phyloP scores from a whole-genome alignment of 306 rosid species.

The Quercus mongolica region DNA sequence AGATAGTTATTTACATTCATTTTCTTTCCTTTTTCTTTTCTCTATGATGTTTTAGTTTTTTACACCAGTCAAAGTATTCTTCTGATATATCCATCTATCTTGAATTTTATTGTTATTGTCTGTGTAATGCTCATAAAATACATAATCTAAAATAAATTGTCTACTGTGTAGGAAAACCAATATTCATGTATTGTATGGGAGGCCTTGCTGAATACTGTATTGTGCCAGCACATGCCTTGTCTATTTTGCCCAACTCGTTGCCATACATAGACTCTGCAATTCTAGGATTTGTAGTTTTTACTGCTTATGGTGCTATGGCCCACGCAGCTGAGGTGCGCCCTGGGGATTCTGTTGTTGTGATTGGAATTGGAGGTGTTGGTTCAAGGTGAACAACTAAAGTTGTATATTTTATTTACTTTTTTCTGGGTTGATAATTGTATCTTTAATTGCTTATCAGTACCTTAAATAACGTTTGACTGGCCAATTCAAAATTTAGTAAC shows the following conservation, averaged over 20 bases:
- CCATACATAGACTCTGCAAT: slow-evolving; percentile 86
- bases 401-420: neutral
- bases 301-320: slow-evolving; percentile 99
- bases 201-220: slow-evolving; percentile 98
- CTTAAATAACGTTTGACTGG: neutral
- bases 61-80: neutral
- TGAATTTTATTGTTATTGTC: neutral
- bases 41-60: slow-evolving; percentile 7
- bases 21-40: neutral
- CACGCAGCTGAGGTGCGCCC: slow-evolving; percentile 91
- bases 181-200: slow-evolving; percentile 91
- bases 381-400: slow-evolving; percentile 56
- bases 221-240: slow-evolving; percentile 82
- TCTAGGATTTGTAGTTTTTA: slow-evolving; percentile 95
- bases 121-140: neutral
- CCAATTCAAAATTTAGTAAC: neutral
- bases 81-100: neutral
- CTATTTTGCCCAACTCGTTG: slow-evolving; percentile 65
- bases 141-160: slow-evolving; percentile 10
- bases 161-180: slow-evolving; percentile 68
- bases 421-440: slow-evolving; percentile 2
- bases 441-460: neutral
- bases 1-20: neutral
- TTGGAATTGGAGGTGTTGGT: slow-evolving; percentile 93
- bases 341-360: slow-evolving; percentile 89